phyloP scores from a whole-genome alignment of 2,329 filamentous ascomycete genomes.

The Drechslerella stenobrocha region DNA sequence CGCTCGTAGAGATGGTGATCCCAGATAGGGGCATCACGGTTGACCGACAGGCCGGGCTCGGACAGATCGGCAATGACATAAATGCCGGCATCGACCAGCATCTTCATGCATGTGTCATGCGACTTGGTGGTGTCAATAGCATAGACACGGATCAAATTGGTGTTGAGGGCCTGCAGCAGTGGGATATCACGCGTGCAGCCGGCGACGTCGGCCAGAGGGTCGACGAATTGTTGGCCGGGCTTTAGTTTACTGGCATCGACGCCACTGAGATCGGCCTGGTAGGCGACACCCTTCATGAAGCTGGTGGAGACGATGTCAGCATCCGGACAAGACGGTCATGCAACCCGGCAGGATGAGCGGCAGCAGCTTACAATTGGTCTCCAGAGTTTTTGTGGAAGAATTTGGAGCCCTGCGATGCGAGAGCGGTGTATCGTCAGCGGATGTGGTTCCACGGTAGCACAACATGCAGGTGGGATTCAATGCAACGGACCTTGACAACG shows the following conservation, averaged over 20 bases:
- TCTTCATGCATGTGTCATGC: conserved; percentile 81
- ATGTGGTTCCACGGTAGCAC: conserved; percentile 1
- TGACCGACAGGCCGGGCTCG: conserved; percentile 79
- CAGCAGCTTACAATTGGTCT: conserved; percentile 70
- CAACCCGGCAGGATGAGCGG: neutral
- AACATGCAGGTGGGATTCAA: neutral
- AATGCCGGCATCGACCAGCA: conserved; percentile 82
- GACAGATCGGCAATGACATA: conserved; percentile 92
- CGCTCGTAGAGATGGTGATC: conserved; percentile 74
- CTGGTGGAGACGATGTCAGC: conserved; percentile 55
- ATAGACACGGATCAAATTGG: conserved; percentile 94
- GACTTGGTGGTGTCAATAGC: conserved; percentile 78
- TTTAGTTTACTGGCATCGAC: conserved; percentile 63
- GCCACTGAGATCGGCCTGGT: conserved; percentile 73
- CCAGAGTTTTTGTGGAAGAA: conserved; percentile 87
- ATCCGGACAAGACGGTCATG: conserved; percentile 34
- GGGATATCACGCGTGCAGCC: conserved; percentile 84
- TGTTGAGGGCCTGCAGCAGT: conserved; percentile 73
- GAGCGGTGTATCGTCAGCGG: neutral
- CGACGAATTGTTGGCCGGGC: conserved; percentile 66
- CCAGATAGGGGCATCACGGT: conserved; percentile 78
- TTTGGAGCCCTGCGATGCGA: conserved; percentile 67
- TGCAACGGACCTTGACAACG: conserved; percentile 57
- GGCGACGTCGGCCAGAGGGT: conserved; percentile 74
- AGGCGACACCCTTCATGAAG: conserved; percentile 91